A percentile compares a stretch with the other conserved stretches of the same genome.
Evolutionary conservation across 306 rosid genomes (phyloP).

Genomic region (Quercus engelmannii): DNA sequence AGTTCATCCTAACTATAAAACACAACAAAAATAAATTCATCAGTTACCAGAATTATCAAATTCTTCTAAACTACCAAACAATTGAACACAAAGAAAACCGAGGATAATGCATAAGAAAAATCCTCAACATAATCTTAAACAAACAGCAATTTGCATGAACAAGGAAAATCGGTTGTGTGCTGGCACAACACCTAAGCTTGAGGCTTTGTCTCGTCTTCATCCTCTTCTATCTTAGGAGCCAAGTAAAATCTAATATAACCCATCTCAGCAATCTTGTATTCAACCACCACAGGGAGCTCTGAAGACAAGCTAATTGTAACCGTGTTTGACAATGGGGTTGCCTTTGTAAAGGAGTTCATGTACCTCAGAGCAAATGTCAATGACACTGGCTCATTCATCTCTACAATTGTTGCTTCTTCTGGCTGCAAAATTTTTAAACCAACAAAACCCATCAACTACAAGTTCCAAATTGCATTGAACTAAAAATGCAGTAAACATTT

Average conservation of each 20-base stretch:
- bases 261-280: conserved; percentile 68
- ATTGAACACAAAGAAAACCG: not conserved
- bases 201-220: conserved; percentile 54
- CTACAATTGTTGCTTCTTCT: conserved; percentile 57
- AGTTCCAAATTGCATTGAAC: not conserved
- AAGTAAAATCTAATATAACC: conserved; percentile 78
- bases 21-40: not conserved
- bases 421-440: conserved; percentile 34
- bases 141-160: not conserved
- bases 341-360: conserved; percentile 94
- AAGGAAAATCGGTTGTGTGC: not conserved
- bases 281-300: conserved; percentile 65
- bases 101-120: not conserved
- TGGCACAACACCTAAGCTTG: not conserved
- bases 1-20: not conserved
- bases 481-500: not conserved
- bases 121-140: not conserved
- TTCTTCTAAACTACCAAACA: conserved; percentile 7
- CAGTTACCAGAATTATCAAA: not conserved
- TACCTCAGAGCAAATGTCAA: conserved; percentile 88
- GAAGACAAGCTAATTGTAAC: conserved; percentile 70
- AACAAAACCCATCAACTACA: not conserved
- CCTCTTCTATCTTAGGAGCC: conserved; percentile 97
- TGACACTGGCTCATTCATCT: conserved; percentile 89
- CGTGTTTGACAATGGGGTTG: conserved; percentile 70